These are phyloP conservation scores for Tulasnella sp. DNA, from an alignment of 768 basidiomycete species.

Conservation along the genomic window DNA sequence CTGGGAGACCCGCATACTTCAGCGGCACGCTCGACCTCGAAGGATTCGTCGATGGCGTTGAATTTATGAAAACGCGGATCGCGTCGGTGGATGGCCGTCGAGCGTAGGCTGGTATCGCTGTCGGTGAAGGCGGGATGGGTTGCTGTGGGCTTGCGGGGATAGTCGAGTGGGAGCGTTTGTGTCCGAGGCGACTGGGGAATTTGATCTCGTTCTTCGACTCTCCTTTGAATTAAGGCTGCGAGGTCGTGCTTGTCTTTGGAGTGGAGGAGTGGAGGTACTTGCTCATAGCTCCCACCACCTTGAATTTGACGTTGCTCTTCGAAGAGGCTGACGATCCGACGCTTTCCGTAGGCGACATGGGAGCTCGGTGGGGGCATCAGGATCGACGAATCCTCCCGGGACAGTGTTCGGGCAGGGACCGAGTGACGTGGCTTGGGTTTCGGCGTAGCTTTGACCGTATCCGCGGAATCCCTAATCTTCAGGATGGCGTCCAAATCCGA, in stretches of 20 bases:
- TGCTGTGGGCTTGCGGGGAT: not conserved
- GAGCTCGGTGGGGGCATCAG: not conserved
- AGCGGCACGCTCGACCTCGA: not conserved
- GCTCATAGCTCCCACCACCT: conserved; percentile 3
- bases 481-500: not conserved
- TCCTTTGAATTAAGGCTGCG: not conserved
- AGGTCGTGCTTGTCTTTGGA: not conserved
- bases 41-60: not conserved
- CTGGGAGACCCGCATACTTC: not conserved
- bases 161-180: not conserved
- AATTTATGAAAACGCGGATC: not conserved
- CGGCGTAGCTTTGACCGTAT: not conserved
- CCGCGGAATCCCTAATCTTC: not conserved
- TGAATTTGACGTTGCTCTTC: not conserved
- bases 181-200: not conserved
- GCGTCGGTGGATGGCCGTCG: not conserved
- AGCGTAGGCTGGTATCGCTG: not conserved
- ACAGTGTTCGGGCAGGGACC: not conserved
- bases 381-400: not conserved
- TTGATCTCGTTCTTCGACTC: conserved; percentile 4
- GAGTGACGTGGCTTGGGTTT: not conserved
- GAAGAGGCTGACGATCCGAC: not conserved
- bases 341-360: not conserved
- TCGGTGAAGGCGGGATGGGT: not conserved
- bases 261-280: not conserved